Evolutionary conservation across 1,284 basidiomycete genomes (phyloP).

Genomic region (Megacollybia platyphylla): DNA sequence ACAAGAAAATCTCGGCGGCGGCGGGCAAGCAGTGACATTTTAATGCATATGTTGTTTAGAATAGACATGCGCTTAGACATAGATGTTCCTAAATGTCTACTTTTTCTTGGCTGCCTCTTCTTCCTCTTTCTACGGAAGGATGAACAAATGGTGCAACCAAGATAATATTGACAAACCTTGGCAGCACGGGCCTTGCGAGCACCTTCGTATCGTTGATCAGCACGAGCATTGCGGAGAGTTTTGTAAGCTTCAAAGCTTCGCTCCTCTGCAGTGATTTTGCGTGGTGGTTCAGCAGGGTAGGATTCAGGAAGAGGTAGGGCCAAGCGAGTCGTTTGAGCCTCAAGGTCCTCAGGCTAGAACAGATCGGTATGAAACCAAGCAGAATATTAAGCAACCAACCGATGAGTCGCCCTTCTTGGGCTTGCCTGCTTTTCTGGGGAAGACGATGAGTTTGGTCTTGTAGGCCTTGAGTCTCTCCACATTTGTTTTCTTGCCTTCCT

Average conservation of each 20-base stretch:
- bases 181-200: constrained; percentile 69
- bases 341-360: constrained; percentile 73
- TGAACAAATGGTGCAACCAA: background rate
- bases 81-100: background rate
- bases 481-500: constrained; percentile 95
- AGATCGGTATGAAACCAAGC: constrained; percentile 4
- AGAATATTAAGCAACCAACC: constrained; percentile 32
- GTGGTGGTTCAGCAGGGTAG: constrained; percentile 72
- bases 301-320: constrained; percentile 59
- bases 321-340: constrained; percentile 65
- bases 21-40: background rate
- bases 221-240: constrained; percentile 81
- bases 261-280: constrained; percentile 90
- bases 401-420: constrained; percentile 91
- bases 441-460: constrained; percentile 80
- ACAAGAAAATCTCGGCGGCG: constrained; percentile 19
- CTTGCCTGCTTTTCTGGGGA: constrained; percentile 94
- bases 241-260: constrained; percentile 83
- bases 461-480: constrained; percentile 93
- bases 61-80: background rate
- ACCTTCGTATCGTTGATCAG: constrained; percentile 80
- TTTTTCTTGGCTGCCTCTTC: constrained; percentile 4
- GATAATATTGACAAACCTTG: constrained; percentile 46
- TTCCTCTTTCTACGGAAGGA: constrained; percentile 4
- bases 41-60: background rate